These are phyloP conservation scores for Mycena amicta DNA, from an alignment of 768 basidiomycete species.

Conservation along the genomic window DNA sequence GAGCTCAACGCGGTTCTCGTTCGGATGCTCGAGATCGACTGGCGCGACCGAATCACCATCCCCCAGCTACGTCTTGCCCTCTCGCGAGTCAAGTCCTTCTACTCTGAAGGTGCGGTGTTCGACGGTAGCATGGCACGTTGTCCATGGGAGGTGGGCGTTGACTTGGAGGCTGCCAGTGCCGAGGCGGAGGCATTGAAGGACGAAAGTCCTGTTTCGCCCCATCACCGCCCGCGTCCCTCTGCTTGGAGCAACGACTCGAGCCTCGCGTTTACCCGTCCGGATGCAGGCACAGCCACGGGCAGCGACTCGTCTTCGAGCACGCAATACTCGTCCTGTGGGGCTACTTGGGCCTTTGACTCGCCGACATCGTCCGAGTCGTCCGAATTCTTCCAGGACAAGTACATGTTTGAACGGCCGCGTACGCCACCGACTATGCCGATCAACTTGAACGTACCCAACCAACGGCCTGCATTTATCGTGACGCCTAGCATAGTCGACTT, in stretches of 20 bases:
- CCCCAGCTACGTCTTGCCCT: constrained; percentile 59
- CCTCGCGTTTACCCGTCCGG: constrained; percentile 28
- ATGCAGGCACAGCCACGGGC: background rate
- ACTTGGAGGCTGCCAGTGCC: constrained; percentile 42
- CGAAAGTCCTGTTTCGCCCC: background rate
- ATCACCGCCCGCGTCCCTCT: background rate
- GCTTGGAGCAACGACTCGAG: constrained; percentile 41
- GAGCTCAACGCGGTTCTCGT: constrained; percentile 75
- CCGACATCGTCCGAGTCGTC: constrained; percentile 49
- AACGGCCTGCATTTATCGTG: constrained; percentile 50
- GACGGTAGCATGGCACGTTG: constrained; percentile 82
- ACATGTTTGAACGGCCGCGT: constrained; percentile 47
- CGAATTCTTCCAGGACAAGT: constrained; percentile 36
- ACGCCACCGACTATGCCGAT: constrained; percentile 47
- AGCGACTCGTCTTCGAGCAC: constrained; percentile 25
- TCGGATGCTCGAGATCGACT: constrained; percentile 74
- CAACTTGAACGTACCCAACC: constrained; percentile 39
- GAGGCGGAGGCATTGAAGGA: constrained; percentile 15
- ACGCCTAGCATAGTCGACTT: constrained; percentile 59
- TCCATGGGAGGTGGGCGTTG: constrained; percentile 72
- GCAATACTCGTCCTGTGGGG: constrained; percentile 48
- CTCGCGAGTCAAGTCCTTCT: constrained; percentile 62
- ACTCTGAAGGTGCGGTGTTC: constrained; percentile 73
- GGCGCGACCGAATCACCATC: constrained; percentile 54
- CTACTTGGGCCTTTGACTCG: constrained; percentile 59